A percentile compares a stretch with the other conserved stretches of the same genome.
Conservation (phyloP, 306 rosid species). For the Cicer bijugum region DNA sequence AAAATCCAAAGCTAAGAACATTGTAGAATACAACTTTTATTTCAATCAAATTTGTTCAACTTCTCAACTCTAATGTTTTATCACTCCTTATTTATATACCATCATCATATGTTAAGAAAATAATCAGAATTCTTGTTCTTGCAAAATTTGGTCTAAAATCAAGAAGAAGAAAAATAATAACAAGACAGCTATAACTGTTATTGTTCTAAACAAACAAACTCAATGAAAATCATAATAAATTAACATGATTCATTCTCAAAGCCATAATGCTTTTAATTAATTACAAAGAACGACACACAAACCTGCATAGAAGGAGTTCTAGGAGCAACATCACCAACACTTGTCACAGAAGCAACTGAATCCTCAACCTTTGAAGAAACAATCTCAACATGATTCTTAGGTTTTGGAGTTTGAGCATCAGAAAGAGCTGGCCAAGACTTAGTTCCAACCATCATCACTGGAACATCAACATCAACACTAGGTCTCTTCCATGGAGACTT, state of each 20-base stretch:
- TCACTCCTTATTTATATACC: not conserved
- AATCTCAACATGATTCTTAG: slow-evolving; percentile 52
- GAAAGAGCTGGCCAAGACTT: slow-evolving; percentile 92
- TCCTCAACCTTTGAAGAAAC: slow-evolving; percentile 47
- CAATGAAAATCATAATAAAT: not conserved
- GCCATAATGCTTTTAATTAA: slow-evolving; percentile 13
- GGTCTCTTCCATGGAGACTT: slow-evolving; percentile 92
- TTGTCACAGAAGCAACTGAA: slow-evolving; percentile 40
- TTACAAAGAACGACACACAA: not conserved
- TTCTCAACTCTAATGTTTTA: not conserved
- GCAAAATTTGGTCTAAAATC: not conserved
- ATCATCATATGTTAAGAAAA: slow-evolving; percentile 23
- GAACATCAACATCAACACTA: slow-evolving; percentile 52
- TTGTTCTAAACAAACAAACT: slow-evolving; percentile 19
- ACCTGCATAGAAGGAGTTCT: slow-evolving; percentile 64
- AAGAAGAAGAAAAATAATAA: not conserved
- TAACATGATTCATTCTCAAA: slow-evolving; percentile 22
- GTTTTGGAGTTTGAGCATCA: slow-evolving; percentile 73
- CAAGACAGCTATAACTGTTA: not conserved
- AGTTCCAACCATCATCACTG: slow-evolving; percentile 66
- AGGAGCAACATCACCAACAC: slow-evolving; percentile 48
- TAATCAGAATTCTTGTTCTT: not conserved
- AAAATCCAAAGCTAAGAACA: slow-evolving; percentile 9
- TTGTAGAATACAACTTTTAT: slow-evolving; percentile 16
- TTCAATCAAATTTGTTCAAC: slow-evolving; percentile 3